Base-by-base conservation (phyloP, 257 asterid genomes). In the Solanum neorickii region DNA sequence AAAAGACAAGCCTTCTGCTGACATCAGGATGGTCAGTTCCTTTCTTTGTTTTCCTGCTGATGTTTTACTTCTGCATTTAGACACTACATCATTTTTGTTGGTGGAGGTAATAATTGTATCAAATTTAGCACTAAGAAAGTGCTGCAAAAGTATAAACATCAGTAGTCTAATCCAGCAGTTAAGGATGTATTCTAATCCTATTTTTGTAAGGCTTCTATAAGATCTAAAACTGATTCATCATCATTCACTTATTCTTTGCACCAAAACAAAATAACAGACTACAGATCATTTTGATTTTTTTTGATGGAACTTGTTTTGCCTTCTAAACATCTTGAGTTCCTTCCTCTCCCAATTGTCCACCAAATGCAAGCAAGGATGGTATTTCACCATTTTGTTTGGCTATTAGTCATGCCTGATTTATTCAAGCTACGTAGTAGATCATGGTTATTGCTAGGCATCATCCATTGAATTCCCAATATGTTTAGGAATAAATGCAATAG, bases 1-100 rank as follows among this genome's bases (percentile, higher is more conserved):
- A 97, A 12, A 96, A 96, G 87, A 89, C 93, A 73, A 96, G 99
- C 95, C 93, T 95, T 88, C 91, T 96, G 60, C 93, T 95, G 87
- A 94, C 98, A 65, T 94, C 98, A 29, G 99, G 99, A 93, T 96
- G 99, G 99, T 96, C 84, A 91, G 94, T 86, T 86, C 72, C 84
- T 87, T 77, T 84, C 85, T 52, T 44, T 74, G 82, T 35, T 11
- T 21, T 39, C 82, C 52, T 74, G 52, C 33, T 37, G 52, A 39
- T 2, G 3, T 37, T 74, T 39, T 74, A 11, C 31, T 74, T 74
- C 49, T 74, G 29, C 82, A 39, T 74, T 74, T 21, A 39, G 18
- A 74, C 27, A 21, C 82, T 21, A 37, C 31, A 39, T 3, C 2
- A 74, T 21, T 74, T 18, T 9, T 8, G 2, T 25, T 6, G 11